Conservation (phyloP, 2,329 filamentous ascomycete species). For the Domatiomyces catenatus region DNA sequence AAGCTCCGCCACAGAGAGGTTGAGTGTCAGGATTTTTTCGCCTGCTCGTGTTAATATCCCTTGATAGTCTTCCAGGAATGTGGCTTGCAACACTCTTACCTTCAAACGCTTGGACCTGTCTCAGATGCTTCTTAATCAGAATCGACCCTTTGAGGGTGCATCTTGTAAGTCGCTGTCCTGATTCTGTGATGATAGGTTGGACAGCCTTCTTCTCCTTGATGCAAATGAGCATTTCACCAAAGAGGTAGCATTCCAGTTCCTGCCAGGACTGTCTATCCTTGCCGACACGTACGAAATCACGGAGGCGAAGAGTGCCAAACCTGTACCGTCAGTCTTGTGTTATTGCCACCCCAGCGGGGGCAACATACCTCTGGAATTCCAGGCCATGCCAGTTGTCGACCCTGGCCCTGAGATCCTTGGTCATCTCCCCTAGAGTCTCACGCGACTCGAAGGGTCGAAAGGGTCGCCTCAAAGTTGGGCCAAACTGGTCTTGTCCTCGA, state of each 20-base stretch:
- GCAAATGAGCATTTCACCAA: slow-evolving; percentile 97
- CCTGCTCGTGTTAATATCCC: slow-evolving; percentile 31
- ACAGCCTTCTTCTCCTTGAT: slow-evolving; percentile 86
- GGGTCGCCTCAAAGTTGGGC: background rate
- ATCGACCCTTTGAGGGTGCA: slow-evolving; percentile 96
- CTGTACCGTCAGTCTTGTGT: slow-evolving; percentile 26
- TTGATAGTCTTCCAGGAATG: slow-evolving; percentile 21
- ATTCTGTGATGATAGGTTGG: slow-evolving; percentile 49
- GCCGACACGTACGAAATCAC: slow-evolving; percentile 79
- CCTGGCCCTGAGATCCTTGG: slow-evolving; percentile 66
- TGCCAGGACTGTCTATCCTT: slow-evolving; percentile 97
- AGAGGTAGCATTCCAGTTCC: slow-evolving; percentile 90
- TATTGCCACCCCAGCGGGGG: background rate
- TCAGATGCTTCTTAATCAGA: slow-evolving; percentile 92
- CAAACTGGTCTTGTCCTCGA: slow-evolving; percentile 17
- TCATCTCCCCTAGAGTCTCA: slow-evolving; percentile 67
- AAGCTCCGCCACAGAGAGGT: slow-evolving; percentile 77
- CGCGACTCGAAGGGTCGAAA: slow-evolving; percentile 47
- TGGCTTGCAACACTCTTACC: slow-evolving; percentile 6
- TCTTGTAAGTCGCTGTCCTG: slow-evolving; percentile 49
- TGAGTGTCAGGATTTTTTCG: slow-evolving; percentile 73
- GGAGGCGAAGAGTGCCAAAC: slow-evolving; percentile 81
- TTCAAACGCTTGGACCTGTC: slow-evolving; percentile 57
- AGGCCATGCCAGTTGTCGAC: slow-evolving; percentile 98
- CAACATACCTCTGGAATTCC: slow-evolving; percentile 44